Conservation (phyloP, 306 rosid species). For the Quercus rubra region DNA sequence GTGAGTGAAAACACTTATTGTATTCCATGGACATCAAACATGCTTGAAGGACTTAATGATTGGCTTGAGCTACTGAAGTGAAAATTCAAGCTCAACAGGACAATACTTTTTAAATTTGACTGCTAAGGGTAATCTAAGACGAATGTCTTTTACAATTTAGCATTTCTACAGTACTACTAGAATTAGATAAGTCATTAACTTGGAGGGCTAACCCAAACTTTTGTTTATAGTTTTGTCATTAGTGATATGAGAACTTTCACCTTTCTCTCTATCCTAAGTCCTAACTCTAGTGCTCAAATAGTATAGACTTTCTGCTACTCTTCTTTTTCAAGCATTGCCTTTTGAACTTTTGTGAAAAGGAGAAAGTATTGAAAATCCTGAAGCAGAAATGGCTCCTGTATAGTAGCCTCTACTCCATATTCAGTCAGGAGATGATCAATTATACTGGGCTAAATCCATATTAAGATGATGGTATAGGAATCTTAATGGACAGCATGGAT, state of each 20-base stretch:
- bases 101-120: neutral
- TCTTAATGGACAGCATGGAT: conserved; percentile 3
- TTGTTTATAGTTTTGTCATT: neutral
- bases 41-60: neutral
- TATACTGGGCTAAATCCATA: neutral
- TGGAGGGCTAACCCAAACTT: neutral
- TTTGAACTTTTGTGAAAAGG: neutral
- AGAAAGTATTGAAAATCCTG: neutral
- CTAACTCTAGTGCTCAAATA: neutral
- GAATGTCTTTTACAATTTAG: neutral
- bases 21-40: conserved; percentile 1
- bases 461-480: neutral
- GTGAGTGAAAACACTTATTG: conserved; percentile 2
- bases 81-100: neutral
- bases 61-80: conserved; percentile 1
- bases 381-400: neutral
- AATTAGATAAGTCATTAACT: neutral
- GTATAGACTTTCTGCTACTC: neutral
- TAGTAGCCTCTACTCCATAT: neutral
- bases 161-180: neutral
- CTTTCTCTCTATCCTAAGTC: neutral
- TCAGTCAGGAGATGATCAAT: neutral
- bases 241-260: neutral
- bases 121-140: neutral
- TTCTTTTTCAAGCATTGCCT: neutral